These are phyloP conservation scores for Populus alba DNA, from an alignment of 345 rosid species.

Conservation along the genomic window DNA sequence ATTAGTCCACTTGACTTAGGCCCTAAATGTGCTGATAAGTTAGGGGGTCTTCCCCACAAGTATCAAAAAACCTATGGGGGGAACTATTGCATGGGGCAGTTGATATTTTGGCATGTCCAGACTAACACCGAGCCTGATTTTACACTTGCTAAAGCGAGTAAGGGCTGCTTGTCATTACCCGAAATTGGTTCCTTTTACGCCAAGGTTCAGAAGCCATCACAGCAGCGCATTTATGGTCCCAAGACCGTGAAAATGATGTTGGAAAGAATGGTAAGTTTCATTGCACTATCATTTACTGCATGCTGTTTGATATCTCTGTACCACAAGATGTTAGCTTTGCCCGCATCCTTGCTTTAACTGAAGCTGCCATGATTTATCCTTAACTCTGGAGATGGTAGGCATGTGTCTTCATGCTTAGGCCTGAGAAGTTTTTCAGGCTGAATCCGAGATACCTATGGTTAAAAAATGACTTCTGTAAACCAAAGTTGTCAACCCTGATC, in stretches of 20 bases:
- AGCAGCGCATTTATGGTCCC: conserved; percentile 82
- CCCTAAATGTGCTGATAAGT: conserved; percentile 70
- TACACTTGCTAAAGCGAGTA: conserved; percentile 59
- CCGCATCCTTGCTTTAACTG: too few species aligned
- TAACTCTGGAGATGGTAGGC: background rate
- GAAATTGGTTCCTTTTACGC: conserved; percentile 84
- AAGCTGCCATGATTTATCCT: background rate
- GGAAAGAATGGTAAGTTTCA: conserved; percentile 70
- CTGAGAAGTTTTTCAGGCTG: background rate
- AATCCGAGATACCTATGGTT: background rate
- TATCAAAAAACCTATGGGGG: conserved; percentile 85
- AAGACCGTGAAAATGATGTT: conserved; percentile 65
- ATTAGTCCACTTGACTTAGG: conserved; percentile 94
- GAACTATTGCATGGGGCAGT: conserved; percentile 93
- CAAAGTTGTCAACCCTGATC: background rate
- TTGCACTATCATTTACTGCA: too few species aligned
- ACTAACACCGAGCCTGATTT: conserved; percentile 75
- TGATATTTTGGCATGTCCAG: conserved; percentile 93
- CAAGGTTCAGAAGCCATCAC: conserved; percentile 74
- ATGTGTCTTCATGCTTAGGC: background rate
- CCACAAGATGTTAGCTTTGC: background rate
- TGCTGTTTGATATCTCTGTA: background rate
- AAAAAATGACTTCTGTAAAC: background rate
- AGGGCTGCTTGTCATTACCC: conserved; percentile 92
- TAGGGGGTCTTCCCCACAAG: conserved; percentile 68